phyloP scores from a whole-genome alignment of 805 yeast genomes.

The Ogataea zsoltii region DNA sequence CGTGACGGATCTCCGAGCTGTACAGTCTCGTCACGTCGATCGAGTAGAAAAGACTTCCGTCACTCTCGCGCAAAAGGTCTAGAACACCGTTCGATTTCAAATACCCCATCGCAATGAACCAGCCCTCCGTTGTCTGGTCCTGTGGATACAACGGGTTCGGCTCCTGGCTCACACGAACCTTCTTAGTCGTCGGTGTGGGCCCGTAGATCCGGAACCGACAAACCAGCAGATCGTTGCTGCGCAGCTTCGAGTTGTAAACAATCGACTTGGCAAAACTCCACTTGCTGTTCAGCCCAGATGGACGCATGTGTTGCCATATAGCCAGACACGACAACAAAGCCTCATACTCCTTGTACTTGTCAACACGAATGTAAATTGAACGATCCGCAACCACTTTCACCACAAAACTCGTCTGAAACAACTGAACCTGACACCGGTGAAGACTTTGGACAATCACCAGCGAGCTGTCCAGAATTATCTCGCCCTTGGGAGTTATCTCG shows the following conservation, averaged over 20 bases:
- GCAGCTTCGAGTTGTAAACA: slow-evolving; percentile 23
- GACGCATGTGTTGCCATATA: slow-evolving; percentile 52
- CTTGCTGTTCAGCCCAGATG: slow-evolving; percentile 47
- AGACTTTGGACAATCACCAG: slow-evolving; percentile 27
- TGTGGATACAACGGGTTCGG: slow-evolving; percentile 27
- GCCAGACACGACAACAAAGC: slow-evolving; percentile 42
- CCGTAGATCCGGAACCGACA: slow-evolving; percentile 69
- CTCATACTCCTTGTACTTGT: slow-evolving; percentile 40
- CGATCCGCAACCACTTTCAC: slow-evolving; percentile 43
- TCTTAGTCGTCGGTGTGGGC: slow-evolving; percentile 49
- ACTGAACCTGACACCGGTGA: slow-evolving; percentile 32
- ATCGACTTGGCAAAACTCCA: slow-evolving; percentile 43
- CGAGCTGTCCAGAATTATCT: slow-evolving; percentile 22
- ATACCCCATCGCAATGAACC: slow-evolving; percentile 76
- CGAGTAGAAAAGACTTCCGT: slow-evolving; percentile 61
- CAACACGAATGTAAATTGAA: slow-evolving; percentile 33
- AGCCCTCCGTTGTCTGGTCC: slow-evolving; percentile 46
- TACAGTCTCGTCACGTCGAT: slow-evolving; percentile 53
- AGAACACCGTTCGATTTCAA: slow-evolving; percentile 62
- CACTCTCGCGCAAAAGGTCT: slow-evolving; percentile 60
- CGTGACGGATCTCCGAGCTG: slow-evolving; percentile 61
- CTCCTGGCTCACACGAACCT: slow-evolving; percentile 31
- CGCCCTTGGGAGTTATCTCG: slow-evolving; percentile 29
- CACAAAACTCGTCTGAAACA: slow-evolving; percentile 33
- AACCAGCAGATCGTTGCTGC: slow-evolving; percentile 46